Conservation (phyloP, 257 asterid genomes). For the Rubia yunnanensis region DNA sequence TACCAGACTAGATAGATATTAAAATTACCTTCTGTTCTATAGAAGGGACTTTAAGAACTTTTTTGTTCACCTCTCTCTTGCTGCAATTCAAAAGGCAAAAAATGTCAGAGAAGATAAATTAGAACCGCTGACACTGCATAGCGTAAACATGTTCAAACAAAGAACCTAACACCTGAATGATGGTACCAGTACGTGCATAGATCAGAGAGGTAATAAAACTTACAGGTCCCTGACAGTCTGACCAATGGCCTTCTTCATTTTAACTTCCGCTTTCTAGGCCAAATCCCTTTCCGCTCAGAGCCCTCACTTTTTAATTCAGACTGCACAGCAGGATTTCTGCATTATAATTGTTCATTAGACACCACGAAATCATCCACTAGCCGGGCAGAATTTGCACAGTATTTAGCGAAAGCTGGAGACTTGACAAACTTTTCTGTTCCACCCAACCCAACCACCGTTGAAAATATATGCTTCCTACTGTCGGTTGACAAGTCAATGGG, state of each 20-base stretch:
- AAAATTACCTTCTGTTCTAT: slow-evolving; percentile 77
- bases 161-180: neutral
- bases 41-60: slow-evolving; percentile 90
- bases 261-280: slow-evolving; percentile 29
- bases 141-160: slow-evolving; percentile 6
- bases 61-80: slow-evolving; percentile 95
- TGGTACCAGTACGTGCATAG: neutral
- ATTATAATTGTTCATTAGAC: neutral
- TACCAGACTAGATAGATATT: neutral
- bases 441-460: neutral
- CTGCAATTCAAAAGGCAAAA: slow-evolving; percentile 43
- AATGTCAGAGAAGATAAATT: neutral
- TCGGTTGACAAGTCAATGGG: neutral
- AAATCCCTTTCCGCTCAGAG: slow-evolving; percentile 9
- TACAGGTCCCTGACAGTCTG: slow-evolving; percentile 94
- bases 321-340: neutral
- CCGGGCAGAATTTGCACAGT: neutral
- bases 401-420: neutral
- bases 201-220: slow-evolving; percentile 23
- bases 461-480: neutral
- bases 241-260: slow-evolving; percentile 91
- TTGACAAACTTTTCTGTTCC: neutral
- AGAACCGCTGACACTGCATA: slow-evolving; percentile 4
- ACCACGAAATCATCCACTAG: neutral
- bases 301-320: slow-evolving; percentile 6